A percentile compares a stretch with the other conserved stretches of the same genome.
Conservation (phyloP, 352 stramenopile genomes). For the Phytophthora sp. region DNA sequence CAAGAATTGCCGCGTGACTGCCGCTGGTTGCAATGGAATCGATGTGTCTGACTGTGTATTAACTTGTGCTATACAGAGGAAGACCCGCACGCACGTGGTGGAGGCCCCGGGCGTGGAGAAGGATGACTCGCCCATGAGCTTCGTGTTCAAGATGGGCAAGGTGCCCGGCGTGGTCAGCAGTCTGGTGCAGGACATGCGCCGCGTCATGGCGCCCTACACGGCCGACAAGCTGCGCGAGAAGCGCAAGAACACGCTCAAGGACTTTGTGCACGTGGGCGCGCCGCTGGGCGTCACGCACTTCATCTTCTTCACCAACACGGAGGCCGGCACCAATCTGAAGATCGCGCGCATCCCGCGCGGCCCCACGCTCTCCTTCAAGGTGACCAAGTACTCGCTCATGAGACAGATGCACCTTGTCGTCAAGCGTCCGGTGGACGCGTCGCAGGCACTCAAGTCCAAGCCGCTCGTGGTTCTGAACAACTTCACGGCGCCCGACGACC, state of each 20-base stretch:
- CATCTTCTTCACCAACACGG: conserved; percentile 95
- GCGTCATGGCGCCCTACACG: conserved; percentile 95
- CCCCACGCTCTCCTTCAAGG: conserved; percentile 95
- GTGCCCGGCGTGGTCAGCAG: conserved; percentile 75
- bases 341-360: conserved; percentile 94
- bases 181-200: conserved; percentile 93
- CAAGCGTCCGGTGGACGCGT: conserved; percentile 90
- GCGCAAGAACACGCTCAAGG: conserved; percentile 92
- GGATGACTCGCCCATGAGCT: conserved; percentile 90
- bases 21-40: neutral
- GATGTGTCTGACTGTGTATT: neutral
- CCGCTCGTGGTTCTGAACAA: conserved; percentile 99
- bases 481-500: conserved; percentile 92
- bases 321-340: conserved; percentile 94
- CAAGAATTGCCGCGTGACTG: neutral
- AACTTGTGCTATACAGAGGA: conserved; percentile 52
- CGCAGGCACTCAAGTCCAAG: conserved; percentile 87
- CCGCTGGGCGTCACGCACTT: conserved; percentile 97
- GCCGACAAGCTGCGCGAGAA: conserved; percentile 93
- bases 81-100: conserved; percentile 83
- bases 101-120: conserved; percentile 71
- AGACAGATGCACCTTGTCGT: conserved; percentile 93
- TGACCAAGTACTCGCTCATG: conserved; percentile 91
- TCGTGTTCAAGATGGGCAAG: conserved; percentile 93
- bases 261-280: conserved; percentile 91